phyloP scores from a whole-genome alignment of 2,329 filamentous ascomycete species.

The Phyllosticta paracitricarpa region DNA sequence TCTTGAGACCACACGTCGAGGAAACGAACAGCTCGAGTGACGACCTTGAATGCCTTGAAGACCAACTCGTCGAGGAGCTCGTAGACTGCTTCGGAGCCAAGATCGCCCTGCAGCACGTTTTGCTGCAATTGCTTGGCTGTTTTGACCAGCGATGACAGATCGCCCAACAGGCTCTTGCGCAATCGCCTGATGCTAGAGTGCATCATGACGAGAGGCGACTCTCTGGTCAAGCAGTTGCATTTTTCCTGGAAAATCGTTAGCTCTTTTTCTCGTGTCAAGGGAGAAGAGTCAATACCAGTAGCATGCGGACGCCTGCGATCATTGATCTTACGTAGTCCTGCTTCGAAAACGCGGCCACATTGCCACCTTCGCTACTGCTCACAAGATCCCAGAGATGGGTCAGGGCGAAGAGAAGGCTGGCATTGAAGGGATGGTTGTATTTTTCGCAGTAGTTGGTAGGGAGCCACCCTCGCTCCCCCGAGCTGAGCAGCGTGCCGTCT shows the following conservation, averaged over 20 bases:
- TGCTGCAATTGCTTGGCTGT: slow-evolving; percentile 79
- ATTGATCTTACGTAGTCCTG: slow-evolving; percentile 92
- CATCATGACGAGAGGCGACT: slow-evolving; percentile 62
- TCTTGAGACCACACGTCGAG: slow-evolving; percentile 68
- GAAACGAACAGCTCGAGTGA: slow-evolving; percentile 83
- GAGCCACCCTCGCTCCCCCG: slow-evolving; percentile 85
- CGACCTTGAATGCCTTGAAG: slow-evolving; percentile 83
- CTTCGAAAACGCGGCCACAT: slow-evolving; percentile 70
- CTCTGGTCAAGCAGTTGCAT: slow-evolving; percentile 76
- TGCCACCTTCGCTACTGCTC: slow-evolving; percentile 64
- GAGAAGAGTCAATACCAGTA: slow-evolving; percentile 55
- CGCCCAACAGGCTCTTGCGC: slow-evolving; percentile 78
- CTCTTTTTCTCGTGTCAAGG: neutral
- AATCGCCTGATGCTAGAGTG: slow-evolving; percentile 69
- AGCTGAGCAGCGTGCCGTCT: slow-evolving; percentile 79
- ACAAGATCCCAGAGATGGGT: slow-evolving; percentile 90
- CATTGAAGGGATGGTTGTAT: slow-evolving; percentile 83
- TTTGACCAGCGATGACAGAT: slow-evolving; percentile 82
- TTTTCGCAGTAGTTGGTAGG: slow-evolving; percentile 97
- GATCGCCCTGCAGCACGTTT: slow-evolving; percentile 38
- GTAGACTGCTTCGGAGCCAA: slow-evolving; percentile 43
- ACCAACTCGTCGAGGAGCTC: slow-evolving; percentile 87
- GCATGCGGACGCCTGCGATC: slow-evolving; percentile 82
- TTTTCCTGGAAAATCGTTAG: slow-evolving; percentile 52
- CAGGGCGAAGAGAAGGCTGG: slow-evolving; percentile 72